Conservation (phyloP, 345 rosid species). For the Trapa bicornis region DNA sequence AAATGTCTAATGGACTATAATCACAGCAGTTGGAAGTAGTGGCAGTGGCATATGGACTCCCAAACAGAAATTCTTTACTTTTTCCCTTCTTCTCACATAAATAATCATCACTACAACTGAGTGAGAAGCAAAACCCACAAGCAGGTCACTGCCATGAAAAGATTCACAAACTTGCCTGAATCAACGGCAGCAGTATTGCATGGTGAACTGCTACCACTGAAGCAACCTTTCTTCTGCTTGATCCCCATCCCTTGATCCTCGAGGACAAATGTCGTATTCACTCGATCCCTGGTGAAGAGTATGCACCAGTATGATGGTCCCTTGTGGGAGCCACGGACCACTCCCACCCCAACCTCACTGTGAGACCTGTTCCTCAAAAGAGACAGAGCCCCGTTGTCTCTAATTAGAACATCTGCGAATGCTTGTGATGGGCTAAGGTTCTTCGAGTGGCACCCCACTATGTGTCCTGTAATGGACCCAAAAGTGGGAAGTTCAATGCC, state of each 20-base stretch:
- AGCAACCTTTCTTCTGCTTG: constrained; percentile 69
- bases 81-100: background rate
- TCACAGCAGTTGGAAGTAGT: too few relatives aligned
- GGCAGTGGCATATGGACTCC: background rate
- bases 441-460: constrained; percentile 60
- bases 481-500: constrained; percentile 74
- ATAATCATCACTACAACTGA: background rate
- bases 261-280: constrained; percentile 59
- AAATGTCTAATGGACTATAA: background rate
- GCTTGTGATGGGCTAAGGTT: constrained; percentile 43
- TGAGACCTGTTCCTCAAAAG: constrained; percentile 53
- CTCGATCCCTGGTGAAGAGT: constrained; percentile 47
- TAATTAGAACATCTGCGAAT: constrained; percentile 49
- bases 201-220: constrained; percentile 50
- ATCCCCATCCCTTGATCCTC: constrained; percentile 70
- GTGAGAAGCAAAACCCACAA: background rate
- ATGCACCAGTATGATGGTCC: constrained; percentile 60
- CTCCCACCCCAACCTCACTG: constrained; percentile 60
- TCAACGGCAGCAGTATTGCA: constrained; percentile 42
- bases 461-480: constrained; percentile 58
- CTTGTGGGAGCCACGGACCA: constrained; percentile 39
- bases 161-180: background rate
- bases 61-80: background rate
- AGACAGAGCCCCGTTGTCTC: constrained; percentile 33
- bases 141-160: constrained; percentile 8